Evolutionary conservation across 306 rosid genomes (phyloP).

Genomic region (Rosa multiflora): DNA sequence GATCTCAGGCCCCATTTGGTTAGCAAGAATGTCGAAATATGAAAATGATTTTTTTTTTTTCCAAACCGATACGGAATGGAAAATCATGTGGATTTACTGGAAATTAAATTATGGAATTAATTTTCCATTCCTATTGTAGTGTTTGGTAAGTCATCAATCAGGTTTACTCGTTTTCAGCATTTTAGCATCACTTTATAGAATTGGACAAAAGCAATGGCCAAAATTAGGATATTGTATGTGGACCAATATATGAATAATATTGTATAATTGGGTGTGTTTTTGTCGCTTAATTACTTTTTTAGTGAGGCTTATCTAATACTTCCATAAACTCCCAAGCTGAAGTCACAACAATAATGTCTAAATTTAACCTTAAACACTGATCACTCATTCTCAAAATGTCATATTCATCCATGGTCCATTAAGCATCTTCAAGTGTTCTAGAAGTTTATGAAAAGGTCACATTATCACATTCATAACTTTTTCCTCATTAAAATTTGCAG

Average conservation of each 20-base stretch:
- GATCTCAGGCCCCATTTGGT: not conserved
- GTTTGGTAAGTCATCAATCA: too few relatives aligned
- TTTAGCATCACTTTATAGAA: not conserved
- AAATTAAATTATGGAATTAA: too few relatives aligned
- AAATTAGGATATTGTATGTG: not conserved
- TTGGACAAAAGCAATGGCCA: not conserved
- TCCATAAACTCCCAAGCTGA: not conserved
- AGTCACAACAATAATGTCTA: not conserved
- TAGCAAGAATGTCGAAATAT: too few relatives aligned
- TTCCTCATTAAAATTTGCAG: not conserved
- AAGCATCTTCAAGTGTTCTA: not conserved
- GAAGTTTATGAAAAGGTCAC: not conserved
- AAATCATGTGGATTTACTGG: too few relatives aligned
- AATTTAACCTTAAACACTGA: not conserved
- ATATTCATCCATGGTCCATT: not conserved
- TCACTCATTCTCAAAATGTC: not conserved
- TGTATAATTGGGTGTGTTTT: not conserved
- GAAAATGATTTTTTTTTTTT: too few relatives aligned
- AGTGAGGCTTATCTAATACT: not conserved
- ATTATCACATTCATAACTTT: not conserved
- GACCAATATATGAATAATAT: not conserved
- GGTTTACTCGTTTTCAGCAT: not conserved
- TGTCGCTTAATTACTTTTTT: not conserved
- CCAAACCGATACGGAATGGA: too few relatives aligned
- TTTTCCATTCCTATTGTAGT: too few relatives aligned